A percentile compares a stretch with the other conserved stretches of the same genome.
Evolutionary conservation across 306 rosid species (phyloP).

Genomic region (Erythrophleum fordii): DNA sequence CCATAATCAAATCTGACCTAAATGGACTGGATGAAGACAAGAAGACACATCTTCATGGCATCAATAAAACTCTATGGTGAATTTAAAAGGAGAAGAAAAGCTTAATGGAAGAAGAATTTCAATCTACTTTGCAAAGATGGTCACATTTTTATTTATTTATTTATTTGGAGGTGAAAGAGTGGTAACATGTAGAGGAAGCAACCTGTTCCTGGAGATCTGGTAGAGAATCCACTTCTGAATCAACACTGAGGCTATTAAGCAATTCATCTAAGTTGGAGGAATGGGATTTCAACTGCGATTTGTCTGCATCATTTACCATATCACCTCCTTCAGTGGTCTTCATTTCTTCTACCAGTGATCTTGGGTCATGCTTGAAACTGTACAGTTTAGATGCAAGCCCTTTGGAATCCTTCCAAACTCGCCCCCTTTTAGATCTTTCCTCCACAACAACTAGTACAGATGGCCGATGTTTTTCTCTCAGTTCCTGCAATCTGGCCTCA

Average conservation of each 20-base stretch:
- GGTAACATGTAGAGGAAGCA: constrained; percentile 40
- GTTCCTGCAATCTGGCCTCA: constrained; percentile 72
- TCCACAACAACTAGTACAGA: constrained; percentile 67
- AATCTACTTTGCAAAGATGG: constrained; percentile 33
- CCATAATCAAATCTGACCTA: constrained; percentile 18
- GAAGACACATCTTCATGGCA: constrained; percentile 27
- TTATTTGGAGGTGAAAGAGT: constrained; percentile 8
- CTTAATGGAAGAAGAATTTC: constrained; percentile 20
- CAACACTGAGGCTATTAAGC: constrained; percentile 59
- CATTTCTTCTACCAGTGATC: constrained; percentile 56
- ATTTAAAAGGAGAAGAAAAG: constrained; percentile 5
- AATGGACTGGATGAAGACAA: constrained; percentile 11
- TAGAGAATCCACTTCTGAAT: constrained; percentile 66
- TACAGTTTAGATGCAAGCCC: constrained; percentile 88
- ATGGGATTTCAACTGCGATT: constrained; percentile 38
- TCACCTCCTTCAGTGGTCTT: constrained; percentile 45
- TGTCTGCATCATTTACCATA: constrained; percentile 40
- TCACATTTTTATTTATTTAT: background rate
- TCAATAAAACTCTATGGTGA: constrained; percentile 1
- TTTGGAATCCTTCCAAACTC: constrained; percentile 81
- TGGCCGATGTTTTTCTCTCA: constrained; percentile 82
- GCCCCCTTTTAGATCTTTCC: constrained; percentile 72
- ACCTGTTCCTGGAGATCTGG: constrained; percentile 96
- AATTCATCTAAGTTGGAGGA: constrained; percentile 64
- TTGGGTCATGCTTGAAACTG: constrained; percentile 81